Base-by-base conservation (phyloP, 768 basidiomycete genomes). In the Agrocybe pediades region DNA sequence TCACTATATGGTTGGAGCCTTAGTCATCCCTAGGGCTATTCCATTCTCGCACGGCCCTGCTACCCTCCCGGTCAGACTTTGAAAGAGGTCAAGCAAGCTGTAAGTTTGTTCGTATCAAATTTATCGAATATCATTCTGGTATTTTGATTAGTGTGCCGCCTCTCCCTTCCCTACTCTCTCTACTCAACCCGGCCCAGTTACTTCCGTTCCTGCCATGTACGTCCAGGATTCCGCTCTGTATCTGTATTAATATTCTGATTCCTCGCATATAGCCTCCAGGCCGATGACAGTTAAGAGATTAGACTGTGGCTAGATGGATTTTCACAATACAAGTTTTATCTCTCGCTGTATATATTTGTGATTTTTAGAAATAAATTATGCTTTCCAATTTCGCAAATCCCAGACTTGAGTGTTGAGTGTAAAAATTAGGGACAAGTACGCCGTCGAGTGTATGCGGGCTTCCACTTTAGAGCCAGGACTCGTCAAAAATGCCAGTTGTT, bases 21-120 rank as follows among this genome's bases (percentile, higher is more conserved):
- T 49, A 2, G 30, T 54, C 15, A 54, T 54, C n/a, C 53, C 53
- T 3, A 6, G 20, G 6, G 29, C 53, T 9, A 47, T 43, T 17
- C n/a, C 46, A 5, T 49, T 49, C 42, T 44, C 20, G 3, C 30
- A 47, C 13, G 46, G 40, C 19, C 9, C 53, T 4, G 27, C 47
- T n/a, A n/a, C 25, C 46, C 46, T 11, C 53, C 46, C 4, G 26
- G 45, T 17, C 40, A 48, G 6, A 49, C 46, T 8, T 33, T 42
- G 26, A 11, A 46, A n/a, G 53, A 54, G 15, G 49, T 54, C 26
- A 41, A 54, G 19, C 47, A 54, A 49, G 53, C 53, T 25, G 45
- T 47, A 20, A 29, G 51, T 46, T 23, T 2, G 11, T 44, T 17
- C 17, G 2, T 9, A n/a, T 23, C 24, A 4, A 13, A 26, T 4